phyloP scores from a whole-genome alignment of 1,284 basidiomycete species.

The Spongiforma sp. region DNA sequence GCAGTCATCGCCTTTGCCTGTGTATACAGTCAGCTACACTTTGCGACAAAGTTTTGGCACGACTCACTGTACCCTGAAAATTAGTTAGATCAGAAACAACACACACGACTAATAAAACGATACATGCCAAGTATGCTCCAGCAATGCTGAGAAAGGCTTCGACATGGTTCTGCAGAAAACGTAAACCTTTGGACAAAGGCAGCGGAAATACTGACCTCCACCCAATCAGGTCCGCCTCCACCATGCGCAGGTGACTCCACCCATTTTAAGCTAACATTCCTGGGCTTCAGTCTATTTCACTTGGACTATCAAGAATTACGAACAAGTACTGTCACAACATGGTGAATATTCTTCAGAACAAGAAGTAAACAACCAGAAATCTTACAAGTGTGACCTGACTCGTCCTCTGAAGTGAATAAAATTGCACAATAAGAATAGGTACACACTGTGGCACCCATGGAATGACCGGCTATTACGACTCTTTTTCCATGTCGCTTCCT shows the following conservation, averaged over 20 bases:
- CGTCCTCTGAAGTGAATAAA: neutral
- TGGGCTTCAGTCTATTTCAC: conserved; percentile 6
- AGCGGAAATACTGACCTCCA: conserved; percentile 66
- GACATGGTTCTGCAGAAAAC: conserved; percentile 60
- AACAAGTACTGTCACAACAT: conserved; percentile 63
- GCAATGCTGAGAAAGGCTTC: conserved; percentile 86
- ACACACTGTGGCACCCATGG: conserved; percentile 84
- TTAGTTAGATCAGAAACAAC: conserved; percentile 6
- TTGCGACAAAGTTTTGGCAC: neutral
- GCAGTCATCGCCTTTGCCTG: conserved; percentile 96
- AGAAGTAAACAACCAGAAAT: neutral
- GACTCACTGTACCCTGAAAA: conserved; percentile 71
- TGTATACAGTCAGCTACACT: neutral
- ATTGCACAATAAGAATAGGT: neutral
- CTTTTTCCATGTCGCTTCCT: conserved; percentile 80
- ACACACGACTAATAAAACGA: neutral
- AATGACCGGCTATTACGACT: conserved; percentile 88
- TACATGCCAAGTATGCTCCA: conserved; percentile 82
- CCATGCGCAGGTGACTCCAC: conserved; percentile 90
- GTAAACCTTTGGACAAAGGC: neutral
- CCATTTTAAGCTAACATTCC: conserved; percentile 83
- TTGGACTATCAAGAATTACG: conserved; percentile 29
- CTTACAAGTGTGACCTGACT: conserved; percentile 58
- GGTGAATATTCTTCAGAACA: conserved; percentile 13
- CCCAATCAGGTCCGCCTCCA: conserved; percentile 89